Base-by-base conservation (phyloP, 345 rosid genomes). In the Xanthoceras sorbifolium region DNA sequence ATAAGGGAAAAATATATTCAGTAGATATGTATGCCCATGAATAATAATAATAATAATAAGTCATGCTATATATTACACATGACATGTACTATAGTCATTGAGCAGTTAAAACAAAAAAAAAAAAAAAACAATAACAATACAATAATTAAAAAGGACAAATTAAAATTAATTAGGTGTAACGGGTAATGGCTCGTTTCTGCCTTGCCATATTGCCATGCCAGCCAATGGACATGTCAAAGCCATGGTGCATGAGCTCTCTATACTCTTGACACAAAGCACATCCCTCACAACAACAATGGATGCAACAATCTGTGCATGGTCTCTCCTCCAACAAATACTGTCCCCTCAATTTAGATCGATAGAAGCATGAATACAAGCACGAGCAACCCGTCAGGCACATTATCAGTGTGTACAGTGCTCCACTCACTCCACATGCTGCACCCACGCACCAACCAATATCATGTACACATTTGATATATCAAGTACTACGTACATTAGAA, bases 151-250 rank as follows among this genome's bases (percentile, higher is more conserved):
- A 9, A 15, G 29, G n/a, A 34, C 20, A 46, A 25, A 69, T n/a
- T n/a, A 17, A 46, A 46, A 28, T 18, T 5, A 38, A 10, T 7
- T 28, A 60, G 28, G 3, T 73, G 64, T 77, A 78, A 61, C 90
- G 84, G 4, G 34, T 63, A 90, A 89, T 91, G 40, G 80, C 82
- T 67, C 89, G 77, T 54, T 78, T 83, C 42, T 82, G 87, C 85
- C 88, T 79, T 63, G 86, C 90, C 88, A 90, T 69, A 75, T 90
- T 92, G 44, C 90, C 98, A 61, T 92, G 90, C 98, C 97, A 90
- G 28, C 98, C 92, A 6, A 91, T 86, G 20, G 90, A 72, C 82
- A 89, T 73, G 80, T 93, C 87, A 28, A 86, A 89, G 64, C 97
- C 96, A 3, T 77, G 93, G 48, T 78, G 78, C 40, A 71, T 77